Base-by-base conservation (phyloP, 352 stramenopile genomes). In the Phytophthora idaei region DNA sequence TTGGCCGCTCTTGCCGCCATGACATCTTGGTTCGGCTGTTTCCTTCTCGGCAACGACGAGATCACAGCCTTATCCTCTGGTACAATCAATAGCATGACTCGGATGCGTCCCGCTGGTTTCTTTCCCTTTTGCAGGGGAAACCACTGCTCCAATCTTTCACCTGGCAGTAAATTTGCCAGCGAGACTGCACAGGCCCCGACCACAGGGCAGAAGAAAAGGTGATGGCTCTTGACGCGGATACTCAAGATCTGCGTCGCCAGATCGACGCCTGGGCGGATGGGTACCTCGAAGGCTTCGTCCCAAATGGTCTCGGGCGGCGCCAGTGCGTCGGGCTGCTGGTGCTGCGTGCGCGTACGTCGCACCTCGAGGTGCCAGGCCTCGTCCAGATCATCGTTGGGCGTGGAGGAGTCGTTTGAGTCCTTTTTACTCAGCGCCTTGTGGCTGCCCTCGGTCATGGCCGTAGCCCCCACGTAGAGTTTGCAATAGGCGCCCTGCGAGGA, bases 171-270 rank as follows among this genome's bases (percentile, higher is more conserved):
- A 57, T 86, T 77, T n/a, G 69, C 63, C 32, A 90, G 67, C 28
- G 75, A 83, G 36, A 90, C 74, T 51, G 76, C 79, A 57, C 79
- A 88, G 0, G 77, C 72, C 8, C 77, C 81, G 14, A 88, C 69
- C 1, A 84, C 76, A 12, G 74, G 73, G 21, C 77, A 81, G 67
- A 85, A 85, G 39, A 90, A 77, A 12, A 87, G 51, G 55, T 90
- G 81, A 56, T 87, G 79, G 67, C 79, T 90, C 67, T 90, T 90
- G 45, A 90, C 69, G 31, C 81, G 81, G 21, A 90, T 73, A 47
- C 76, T 88, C 21, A 90, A 56, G 51, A 90, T 84, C 67, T 87
- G 77, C 7, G 57, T 44, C 39, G 15, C 36, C n/a, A 76, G 53
- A 3, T 78, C 71, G 8, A 63, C 25, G 10, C 52, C 55, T 11